A percentile compares a stretch with the other conserved stretches of the same genome.
Conservation (phyloP, 331 rosid species). For the Malus hybrid region DNA sequence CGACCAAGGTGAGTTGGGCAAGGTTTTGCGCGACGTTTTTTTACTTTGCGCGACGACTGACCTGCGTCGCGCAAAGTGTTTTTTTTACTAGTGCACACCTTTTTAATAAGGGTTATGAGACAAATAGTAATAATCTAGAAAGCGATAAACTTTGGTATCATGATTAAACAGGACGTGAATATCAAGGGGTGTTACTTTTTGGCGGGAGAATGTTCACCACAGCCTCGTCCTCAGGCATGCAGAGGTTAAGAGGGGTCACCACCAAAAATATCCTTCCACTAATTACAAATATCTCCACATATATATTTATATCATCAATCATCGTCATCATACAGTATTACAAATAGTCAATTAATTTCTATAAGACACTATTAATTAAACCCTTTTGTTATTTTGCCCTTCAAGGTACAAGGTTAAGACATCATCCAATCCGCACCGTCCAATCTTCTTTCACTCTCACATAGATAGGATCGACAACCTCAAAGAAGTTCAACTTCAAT, state of each 20-base stretch:
- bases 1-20: too few species aligned
- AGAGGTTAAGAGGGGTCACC: constrained; percentile 8
- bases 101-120: background rate
- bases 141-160: background rate
- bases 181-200: constrained; percentile 28
- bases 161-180: constrained; percentile 23
- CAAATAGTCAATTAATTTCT: background rate
- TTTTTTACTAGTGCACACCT: too few species aligned
- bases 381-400: background rate
- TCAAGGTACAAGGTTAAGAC: background rate
- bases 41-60: too few species aligned
- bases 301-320: background rate
- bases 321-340: background rate
- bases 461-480: constrained; percentile 14
- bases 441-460: constrained; percentile 19
- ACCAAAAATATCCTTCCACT: constrained; percentile 4
- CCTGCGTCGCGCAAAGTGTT: too few species aligned
- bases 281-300: constrained; percentile 8
- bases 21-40: too few species aligned
- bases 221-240: background rate
- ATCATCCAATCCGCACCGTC: constrained; percentile 21
- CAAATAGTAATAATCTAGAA: constrained; percentile 1
- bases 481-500: constrained; percentile 20
- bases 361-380: background rate
- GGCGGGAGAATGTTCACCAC: constrained; percentile 4